Evolutionary conservation across 2,329 filamentous ascomycete genomes (phyloP), one percentile per base, ranked within the genome.

Genomic region (Aspergillus aculeatus): DNA sequence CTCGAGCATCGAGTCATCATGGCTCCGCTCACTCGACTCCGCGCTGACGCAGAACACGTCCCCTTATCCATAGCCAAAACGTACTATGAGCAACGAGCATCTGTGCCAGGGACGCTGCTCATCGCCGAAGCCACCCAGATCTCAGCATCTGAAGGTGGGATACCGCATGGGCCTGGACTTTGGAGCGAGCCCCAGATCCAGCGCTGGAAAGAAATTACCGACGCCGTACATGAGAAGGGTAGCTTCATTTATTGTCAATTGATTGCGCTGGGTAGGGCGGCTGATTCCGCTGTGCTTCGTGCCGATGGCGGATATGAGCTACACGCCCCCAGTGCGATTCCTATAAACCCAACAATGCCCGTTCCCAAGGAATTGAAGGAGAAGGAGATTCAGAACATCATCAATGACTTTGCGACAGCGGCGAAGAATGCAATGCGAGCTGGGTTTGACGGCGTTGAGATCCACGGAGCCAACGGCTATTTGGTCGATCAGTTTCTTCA

Each of bases 191-290:
- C 76, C 9, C 84, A 88, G 60, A 74, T 87, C 21, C 75, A 74
- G 0, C 82, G 77, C 0, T 90, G 87, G 87, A 84, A 80, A 63
- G 72, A 77, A 1, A 76, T 89, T 49, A 85, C 82, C 3, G 80
- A 85, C n/a, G 83, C 82, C 0, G 84, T 90, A 0, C 88, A 90
- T 29, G 7, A 9, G 9, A 66, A 85, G 61, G 83, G 83, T 1
- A 81, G 79, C 19, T 84, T 78, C 67, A 84, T 89, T 24, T 88
- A 79, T 71, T 75, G 80, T 3, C 88, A 90, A 66, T 75, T 90
- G 0, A 87, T 84, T 77, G 81, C 81, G 0, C 75, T 84, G 16
- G 86, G 87, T 1, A 81, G 87, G 10, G 79, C 81, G 3, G 83
- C 83, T 0, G 70, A 78, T 59, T 68, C 71, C 0, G 62, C 71